Conservation (phyloP, 345 rosid genomes). For the Gossypium raimondii region DNA sequence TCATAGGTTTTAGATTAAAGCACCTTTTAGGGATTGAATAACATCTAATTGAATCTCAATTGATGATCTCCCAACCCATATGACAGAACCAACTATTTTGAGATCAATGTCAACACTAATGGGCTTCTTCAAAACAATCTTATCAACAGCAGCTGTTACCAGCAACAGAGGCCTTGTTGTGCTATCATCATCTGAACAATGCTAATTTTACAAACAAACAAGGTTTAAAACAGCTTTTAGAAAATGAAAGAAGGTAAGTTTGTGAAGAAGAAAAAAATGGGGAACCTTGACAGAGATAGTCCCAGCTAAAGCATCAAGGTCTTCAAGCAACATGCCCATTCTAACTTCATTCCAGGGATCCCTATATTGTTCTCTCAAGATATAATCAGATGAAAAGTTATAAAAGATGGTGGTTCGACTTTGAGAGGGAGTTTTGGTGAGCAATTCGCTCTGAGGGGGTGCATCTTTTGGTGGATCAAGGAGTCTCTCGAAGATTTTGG, state of each 20-base stretch:
- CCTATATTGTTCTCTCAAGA: constrained; percentile 76
- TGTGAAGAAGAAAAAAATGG: not conserved
- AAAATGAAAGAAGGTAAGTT: not conserved
- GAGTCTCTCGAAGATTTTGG: constrained; percentile 45
- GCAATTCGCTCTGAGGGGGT: constrained; percentile 29
- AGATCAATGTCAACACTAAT: constrained; percentile 55
- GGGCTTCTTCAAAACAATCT: constrained; percentile 64
- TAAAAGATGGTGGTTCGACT: constrained; percentile 72
- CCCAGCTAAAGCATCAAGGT: constrained; percentile 94
- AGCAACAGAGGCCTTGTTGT: constrained; percentile 52
- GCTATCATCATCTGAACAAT: constrained; percentile 55
- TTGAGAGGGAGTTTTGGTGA: constrained; percentile 46
- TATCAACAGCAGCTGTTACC: constrained; percentile 92
- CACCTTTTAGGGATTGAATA: constrained; percentile 53
- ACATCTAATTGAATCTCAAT: constrained; percentile 87
- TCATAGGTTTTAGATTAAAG: not conserved
- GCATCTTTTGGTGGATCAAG: constrained; percentile 23
- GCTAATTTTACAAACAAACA: constrained; percentile 36
- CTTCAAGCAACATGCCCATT: constrained; percentile 78
- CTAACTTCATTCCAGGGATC: constrained; percentile 85
- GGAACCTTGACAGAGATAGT: constrained; percentile 76
- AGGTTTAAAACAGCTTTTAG: not conserved
- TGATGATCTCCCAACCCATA: constrained; percentile 86
- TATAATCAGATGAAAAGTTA: constrained; percentile 61
- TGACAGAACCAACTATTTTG: constrained; percentile 64